A percentile compares a stretch with the other conserved stretches of the same genome.
Conservation (phyloP, 2,329 filamentous ascomycete species). For the Whalleya microplaca region DNA sequence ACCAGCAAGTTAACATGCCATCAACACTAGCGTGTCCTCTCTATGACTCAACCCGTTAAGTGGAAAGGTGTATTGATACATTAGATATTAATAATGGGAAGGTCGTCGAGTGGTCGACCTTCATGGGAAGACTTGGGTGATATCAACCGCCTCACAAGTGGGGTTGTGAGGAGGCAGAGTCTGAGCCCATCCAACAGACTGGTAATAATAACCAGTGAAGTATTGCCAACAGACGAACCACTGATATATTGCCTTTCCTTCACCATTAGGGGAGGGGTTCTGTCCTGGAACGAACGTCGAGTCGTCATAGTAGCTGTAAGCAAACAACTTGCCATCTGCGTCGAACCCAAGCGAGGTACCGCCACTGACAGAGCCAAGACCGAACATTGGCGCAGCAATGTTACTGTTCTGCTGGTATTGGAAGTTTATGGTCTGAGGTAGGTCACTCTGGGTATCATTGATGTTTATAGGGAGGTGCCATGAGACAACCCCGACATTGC, state of each 20-base stretch:
- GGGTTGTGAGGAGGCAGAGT: constrained; percentile 38
- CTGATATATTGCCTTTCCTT: constrained; percentile 33
- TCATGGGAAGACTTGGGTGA: constrained; percentile 29
- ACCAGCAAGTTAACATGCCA: too few relatives aligned
- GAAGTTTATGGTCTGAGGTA: constrained; percentile 29
- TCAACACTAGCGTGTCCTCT: too few relatives aligned
- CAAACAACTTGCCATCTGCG: constrained; percentile 33
- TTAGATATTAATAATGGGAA: constrained; percentile 12
- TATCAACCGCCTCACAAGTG: constrained; percentile 39
- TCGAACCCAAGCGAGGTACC: constrained; percentile 36
- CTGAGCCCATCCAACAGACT: constrained; percentile 39
- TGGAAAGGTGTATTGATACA: neutral
- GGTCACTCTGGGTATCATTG: constrained; percentile 12
- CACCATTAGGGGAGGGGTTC: constrained; percentile 15
- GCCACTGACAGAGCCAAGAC: constrained; percentile 7
- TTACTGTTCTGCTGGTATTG: constrained; percentile 33
- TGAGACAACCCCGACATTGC: constrained; percentile 32
- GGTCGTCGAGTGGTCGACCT: neutral
- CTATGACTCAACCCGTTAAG: neutral
- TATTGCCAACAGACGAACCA: constrained; percentile 42
- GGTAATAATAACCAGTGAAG: constrained; percentile 40
- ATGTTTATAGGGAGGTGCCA: constrained; percentile 35
- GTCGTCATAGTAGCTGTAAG: constrained; percentile 35
- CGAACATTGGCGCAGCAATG: constrained; percentile 37
- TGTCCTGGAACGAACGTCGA: constrained; percentile 28